These are phyloP conservation scores for Pythium phragmitis DNA, from an alignment of 352 stramenopile species.

Conservation along the genomic window DNA sequence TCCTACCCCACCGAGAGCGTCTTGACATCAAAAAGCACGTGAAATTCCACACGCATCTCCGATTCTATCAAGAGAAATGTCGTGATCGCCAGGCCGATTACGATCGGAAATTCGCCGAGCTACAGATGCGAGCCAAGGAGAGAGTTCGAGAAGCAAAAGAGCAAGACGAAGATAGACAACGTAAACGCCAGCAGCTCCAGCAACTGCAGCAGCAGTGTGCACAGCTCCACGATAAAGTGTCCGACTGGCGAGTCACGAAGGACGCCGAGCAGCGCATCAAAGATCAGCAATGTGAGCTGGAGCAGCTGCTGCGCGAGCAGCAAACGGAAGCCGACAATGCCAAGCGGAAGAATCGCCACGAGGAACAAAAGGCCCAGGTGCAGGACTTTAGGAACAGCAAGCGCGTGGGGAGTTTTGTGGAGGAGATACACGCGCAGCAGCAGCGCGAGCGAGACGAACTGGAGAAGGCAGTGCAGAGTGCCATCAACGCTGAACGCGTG, in stretches of 20 bases:
- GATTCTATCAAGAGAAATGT: slow-evolving; percentile 57
- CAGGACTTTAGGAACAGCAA: slow-evolving; percentile 55
- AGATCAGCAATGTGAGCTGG: slow-evolving; percentile 54
- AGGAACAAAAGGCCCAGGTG: slow-evolving; percentile 48
- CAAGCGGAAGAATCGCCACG: slow-evolving; percentile 41
- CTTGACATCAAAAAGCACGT: slow-evolving; percentile 49
- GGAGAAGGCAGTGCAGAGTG: slow-evolving; percentile 34
- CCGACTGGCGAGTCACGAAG: slow-evolving; percentile 49
- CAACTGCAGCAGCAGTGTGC: slow-evolving; percentile 42
- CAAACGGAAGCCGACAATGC: slow-evolving; percentile 39
- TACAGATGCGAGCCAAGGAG: slow-evolving; percentile 29
- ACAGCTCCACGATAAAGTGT: slow-evolving; percentile 42
- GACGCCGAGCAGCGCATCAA: slow-evolving; percentile 59
- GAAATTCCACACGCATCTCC: slow-evolving; percentile 59
- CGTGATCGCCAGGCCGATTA: slow-evolving; percentile 48
- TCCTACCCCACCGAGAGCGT: slow-evolving; percentile 39
- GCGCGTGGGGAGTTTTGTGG: slow-evolving; percentile 40
- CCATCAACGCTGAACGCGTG: slow-evolving; percentile 66
- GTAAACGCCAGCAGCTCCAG: slow-evolving; percentile 36
- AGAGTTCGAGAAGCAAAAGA: slow-evolving; percentile 32
- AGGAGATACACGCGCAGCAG: slow-evolving; percentile 38
- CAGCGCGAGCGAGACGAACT: slow-evolving; percentile 35
- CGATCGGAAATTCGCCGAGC: slow-evolving; percentile 34
- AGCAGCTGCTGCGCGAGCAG: slow-evolving; percentile 39
- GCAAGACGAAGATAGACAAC: slow-evolving; percentile 30